A percentile compares a stretch with the other conserved stretches of the same genome.
Conservation (phyloP, 805 yeast genomes). For the Cyberlindnera suaveolens region DNA sequence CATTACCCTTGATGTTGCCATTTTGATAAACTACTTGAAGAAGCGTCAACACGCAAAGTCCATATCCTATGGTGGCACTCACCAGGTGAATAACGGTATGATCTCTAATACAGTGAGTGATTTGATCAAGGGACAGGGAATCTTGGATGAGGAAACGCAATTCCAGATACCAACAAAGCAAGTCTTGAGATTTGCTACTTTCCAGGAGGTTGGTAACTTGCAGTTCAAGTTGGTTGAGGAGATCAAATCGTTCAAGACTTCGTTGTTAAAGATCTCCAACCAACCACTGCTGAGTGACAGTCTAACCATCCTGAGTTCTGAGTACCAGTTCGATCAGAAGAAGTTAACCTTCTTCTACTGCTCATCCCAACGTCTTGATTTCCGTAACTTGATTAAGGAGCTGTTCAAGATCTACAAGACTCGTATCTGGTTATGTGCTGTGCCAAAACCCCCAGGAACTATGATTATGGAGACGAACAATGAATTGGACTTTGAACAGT, state of each 20-base stretch:
- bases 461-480: slow-evolving; percentile 4
- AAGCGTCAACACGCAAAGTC: slow-evolving; percentile 64
- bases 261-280: slow-evolving; percentile 41
- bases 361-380: slow-evolving; percentile 62
- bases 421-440: slow-evolving; percentile 77
- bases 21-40: slow-evolving; percentile 66
- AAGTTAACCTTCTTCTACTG: slow-evolving; percentile 68
- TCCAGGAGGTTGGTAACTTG: slow-evolving; percentile 58
- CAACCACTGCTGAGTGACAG: slow-evolving; percentile 26
- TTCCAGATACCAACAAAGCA: slow-evolving; percentile 73
- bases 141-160: slow-evolving; percentile 34
- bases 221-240: slow-evolving; percentile 65
- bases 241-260: slow-evolving; percentile 61
- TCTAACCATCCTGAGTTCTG: slow-evolving; percentile 53
- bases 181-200: slow-evolving; percentile 69
- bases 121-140: slow-evolving; percentile 19
- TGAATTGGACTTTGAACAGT: slow-evolving; percentile 10
- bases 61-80: slow-evolving; percentile 17
- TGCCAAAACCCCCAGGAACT: slow-evolving; percentile 5
- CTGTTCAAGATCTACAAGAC: slow-evolving; percentile 71
- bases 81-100: neutral
- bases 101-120: slow-evolving; percentile 21
- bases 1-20: slow-evolving; percentile 57
- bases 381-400: slow-evolving; percentile 66
- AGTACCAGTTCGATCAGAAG: slow-evolving; percentile 76